Evolutionary conservation across 768 basidiomycete genomes (phyloP).

Genomic region (Mrakia blollopis): DNA sequence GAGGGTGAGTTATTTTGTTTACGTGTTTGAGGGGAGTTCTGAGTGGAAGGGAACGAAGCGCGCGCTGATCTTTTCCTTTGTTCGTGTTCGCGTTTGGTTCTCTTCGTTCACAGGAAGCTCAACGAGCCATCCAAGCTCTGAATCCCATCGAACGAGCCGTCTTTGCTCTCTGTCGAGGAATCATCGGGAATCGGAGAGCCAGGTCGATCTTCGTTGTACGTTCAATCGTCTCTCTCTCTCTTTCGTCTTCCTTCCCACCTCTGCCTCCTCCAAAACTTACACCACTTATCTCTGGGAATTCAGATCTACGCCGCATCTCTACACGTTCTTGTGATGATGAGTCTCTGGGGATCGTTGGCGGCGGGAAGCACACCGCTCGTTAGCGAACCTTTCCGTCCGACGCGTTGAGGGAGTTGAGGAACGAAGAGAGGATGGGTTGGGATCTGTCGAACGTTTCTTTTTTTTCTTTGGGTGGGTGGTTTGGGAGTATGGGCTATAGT

Average conservation of each 20-base stretch:
- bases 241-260: background rate
- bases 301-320: conserved; percentile 67
- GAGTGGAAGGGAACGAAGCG: background rate
- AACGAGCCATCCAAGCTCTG: conserved; percentile 82
- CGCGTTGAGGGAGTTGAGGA: background rate
- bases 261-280: background rate
- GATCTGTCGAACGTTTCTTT: background rate
- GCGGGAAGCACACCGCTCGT: conserved; percentile 7
- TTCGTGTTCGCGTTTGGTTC: background rate
- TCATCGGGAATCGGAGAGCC: conserved; percentile 85
- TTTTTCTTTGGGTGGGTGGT: no score
- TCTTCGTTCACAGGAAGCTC: conserved; percentile 65
- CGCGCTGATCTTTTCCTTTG: background rate
- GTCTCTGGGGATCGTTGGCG: conserved; percentile 25
- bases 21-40: background rate
- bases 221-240: background rate
- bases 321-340: conserved; percentile 66
- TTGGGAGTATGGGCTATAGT: background rate
- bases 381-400: conserved; percentile 11
- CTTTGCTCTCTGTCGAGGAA: conserved; percentile 72
- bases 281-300: background rate
- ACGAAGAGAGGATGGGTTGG: background rate
- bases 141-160: conserved; percentile 88
- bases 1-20: conserved; percentile 56
- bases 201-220: conserved; percentile 70